These are phyloP conservation scores for Trichoderma oligosporum DNA, from an alignment of 2,329 filamentous ascomycete genomes.

Conservation along the genomic window DNA sequence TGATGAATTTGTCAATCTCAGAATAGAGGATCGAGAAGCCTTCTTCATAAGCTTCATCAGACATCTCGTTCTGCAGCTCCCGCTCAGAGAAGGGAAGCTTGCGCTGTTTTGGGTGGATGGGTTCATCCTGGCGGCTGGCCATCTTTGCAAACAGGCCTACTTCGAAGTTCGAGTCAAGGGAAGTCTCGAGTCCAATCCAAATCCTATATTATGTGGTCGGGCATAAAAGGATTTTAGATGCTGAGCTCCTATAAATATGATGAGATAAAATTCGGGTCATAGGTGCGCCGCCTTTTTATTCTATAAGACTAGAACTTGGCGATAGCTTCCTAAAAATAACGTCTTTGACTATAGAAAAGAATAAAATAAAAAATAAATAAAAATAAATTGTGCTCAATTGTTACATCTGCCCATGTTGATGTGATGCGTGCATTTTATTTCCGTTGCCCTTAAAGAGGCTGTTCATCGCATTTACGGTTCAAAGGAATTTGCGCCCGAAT, in stretches of 20 bases:
- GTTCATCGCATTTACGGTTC: not conserved
- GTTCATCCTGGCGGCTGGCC: not conserved
- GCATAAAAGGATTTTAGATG: not conserved
- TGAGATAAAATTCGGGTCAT: slow-evolving; percentile 11
- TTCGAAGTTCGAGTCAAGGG: not conserved
- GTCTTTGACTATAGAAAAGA: no score
- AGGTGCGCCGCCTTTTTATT: not conserved
- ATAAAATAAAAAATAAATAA: no score
- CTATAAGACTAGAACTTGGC: not conserved
- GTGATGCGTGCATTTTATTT: not conserved
- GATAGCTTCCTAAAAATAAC: not conserved
- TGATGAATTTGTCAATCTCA: slow-evolving; percentile 26
- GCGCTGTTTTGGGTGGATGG: slow-evolving; percentile 7
- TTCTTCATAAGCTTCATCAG: slow-evolving; percentile 25
- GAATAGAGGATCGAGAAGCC: slow-evolving; percentile 24
- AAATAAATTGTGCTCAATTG: no score
- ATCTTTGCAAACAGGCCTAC: not conserved
- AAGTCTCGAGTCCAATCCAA: not conserved
- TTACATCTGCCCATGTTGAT: not conserved
- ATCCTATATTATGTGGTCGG: not conserved
- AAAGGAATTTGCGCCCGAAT: not conserved
- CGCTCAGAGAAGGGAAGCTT: slow-evolving; percentile 9
- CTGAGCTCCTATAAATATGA: not conserved
- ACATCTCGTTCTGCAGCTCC: not conserved
- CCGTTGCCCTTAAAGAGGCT: not conserved